Evolutionary conservation across 169 alveolate species (phyloP), one percentile per base, ranked within the genome.

Genomic region (Plasmodium sp.): DNA sequence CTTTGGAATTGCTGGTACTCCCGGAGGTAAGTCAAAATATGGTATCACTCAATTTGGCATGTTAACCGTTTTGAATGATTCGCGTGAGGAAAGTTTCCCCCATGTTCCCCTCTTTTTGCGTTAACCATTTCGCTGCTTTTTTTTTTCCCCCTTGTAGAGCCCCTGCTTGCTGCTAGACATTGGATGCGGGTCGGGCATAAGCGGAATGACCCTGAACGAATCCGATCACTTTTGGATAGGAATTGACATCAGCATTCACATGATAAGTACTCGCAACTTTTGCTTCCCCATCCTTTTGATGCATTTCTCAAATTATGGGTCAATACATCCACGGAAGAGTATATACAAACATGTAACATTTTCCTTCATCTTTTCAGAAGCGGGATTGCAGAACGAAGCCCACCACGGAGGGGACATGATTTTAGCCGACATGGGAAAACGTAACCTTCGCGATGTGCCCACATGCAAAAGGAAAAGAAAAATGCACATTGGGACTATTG

Each of bases 121-220:
- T n/a, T 51, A 51, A 51, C 62, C 22, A 14, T 75, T 31, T 86
- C 22, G 16, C 62, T 48, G 62, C 7, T 27, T 72, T 58, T 95
- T 73, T 56, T 96, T 82, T 91, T 96, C 33, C 97, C 97, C 73
- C 95, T 93, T 94, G 97, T 96, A 96, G 81, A 95, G 97, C 62
- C 96, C 97, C 18, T 96, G 98, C 83, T 95, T 98, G 80, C 96
- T 99, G 3, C 96, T 99, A 34, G 99, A 99, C 97, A 98, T 99
- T 56, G 99, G 99, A n/a, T 99, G 99, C 90, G 99, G 99, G n/a
- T 97, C 99, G 80, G 99, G 99, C 5, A 93, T 99, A 48, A 97
- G 99, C 92, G 99, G 99, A 6, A 93, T 97, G 75, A 98, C 98
- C 27, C 93, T 99, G 74, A 96, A 98, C 34, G 99, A 98, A 39